Evolutionary conservation across 2,329 filamentous ascomycete genomes (phyloP), one percentile per base, ranked within the genome.

Genomic region (Karstenula rhodostoma): DNA sequence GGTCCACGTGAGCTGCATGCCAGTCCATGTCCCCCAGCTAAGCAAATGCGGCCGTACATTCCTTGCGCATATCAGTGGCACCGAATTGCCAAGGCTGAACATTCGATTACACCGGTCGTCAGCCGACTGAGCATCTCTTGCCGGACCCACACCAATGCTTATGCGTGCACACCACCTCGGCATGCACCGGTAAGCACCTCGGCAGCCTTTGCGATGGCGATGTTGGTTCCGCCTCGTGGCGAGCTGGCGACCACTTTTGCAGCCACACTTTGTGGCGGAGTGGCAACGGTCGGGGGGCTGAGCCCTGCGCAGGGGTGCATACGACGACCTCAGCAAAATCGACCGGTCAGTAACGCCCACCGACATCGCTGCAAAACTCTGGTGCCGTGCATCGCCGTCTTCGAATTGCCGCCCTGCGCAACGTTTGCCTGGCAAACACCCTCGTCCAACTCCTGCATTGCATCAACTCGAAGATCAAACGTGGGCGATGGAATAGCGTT

Each of bases 391-490:
- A 50, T 48, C 40, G 56, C 48, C 19, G 49, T 50, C 37, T 37
- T 27, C 48, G 15, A 46, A 33, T 17, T 17, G 27, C 44, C 33
- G 37, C 35, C 22, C 35, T 47, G 22, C 46, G 35, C 27, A 23
- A 51, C 35, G 25, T 37, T 23, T 42, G n/a, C 23, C 29, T 46
- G 33, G 32, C 33, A 49, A 12, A 48, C 32, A 23, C 22, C 32
- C 40, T 40, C 22, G 9, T 43, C 33, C 23, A 42, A n/a, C 50
- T 50, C 51, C 51, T 55, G 57, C 57, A 49, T 56, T 46, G 51
- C 51, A 44, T 54, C 51, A 32, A 43, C 17, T 13, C n/a, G 57
- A 33, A 57, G 57, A 59, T 59, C 57, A 59, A 50, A 59, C 57
- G 51, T 44, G 51, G 44, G 15, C 35, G 56, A 49, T 57, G 54